Conservation (phyloP, 495 filamentous ascomycete genomes). For the Daldinia grandis region DNA sequence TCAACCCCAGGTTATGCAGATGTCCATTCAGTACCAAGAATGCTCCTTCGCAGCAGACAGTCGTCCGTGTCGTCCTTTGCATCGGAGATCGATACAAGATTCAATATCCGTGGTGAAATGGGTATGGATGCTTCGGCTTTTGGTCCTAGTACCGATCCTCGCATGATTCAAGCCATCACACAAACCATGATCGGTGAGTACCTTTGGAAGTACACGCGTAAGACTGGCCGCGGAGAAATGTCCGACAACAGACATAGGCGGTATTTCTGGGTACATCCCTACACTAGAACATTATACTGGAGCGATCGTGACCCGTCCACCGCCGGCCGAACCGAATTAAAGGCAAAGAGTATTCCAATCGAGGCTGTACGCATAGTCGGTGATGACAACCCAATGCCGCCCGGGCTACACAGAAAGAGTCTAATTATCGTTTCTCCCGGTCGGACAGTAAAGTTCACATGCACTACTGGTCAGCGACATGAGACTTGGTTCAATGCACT, state of each 20-base stretch:
- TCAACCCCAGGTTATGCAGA: conserved; percentile 50
- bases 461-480: conserved; percentile 89
- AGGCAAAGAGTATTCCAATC: conserved; percentile 94
- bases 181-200: conserved; percentile 99
- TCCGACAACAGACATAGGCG: conserved; percentile 88
- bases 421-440: conserved; percentile 90
- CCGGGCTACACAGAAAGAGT: conserved; percentile 92
- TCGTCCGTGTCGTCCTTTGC: conserved; percentile 95
- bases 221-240: conserved; percentile 82
- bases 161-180: conserved; percentile 99
- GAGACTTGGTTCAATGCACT: conserved; percentile 99
- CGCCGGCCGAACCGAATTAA: conserved; percentile 78
- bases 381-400: conserved; percentile 95
- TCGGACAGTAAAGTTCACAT: conserved; percentile 88
- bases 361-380: conserved; percentile 92
- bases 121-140: conserved; percentile 67
- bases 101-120: conserved; percentile 73
- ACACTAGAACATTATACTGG: conserved; percentile 97
- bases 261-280: conserved; percentile 99
- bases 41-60: conserved; percentile 61
- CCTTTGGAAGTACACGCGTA: conserved; percentile 98
- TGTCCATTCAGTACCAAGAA: conserved; percentile 50
- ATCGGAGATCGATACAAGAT: conserved; percentile 89
- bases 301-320: conserved; percentile 86
- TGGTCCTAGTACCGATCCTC: conserved; percentile 79